Conservation (phyloP, 805 yeast species). For the Saccharomycopsis sp. region DNA sequence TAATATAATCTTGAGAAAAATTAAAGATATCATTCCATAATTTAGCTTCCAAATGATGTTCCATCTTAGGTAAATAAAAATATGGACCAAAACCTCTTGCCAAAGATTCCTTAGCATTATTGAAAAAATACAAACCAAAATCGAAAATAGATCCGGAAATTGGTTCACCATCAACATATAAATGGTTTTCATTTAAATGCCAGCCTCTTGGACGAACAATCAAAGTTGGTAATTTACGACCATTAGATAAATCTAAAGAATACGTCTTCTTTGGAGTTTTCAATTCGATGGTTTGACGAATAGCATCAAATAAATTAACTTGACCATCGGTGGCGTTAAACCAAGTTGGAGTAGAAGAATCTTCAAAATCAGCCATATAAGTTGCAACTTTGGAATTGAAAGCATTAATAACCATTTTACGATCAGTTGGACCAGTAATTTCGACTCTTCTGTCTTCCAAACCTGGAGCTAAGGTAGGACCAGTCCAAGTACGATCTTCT, state of each 20-base stretch:
- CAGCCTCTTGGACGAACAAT: slow-evolving; percentile 60
- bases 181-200: slow-evolving; percentile 64
- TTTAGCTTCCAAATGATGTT: slow-evolving; percentile 68
- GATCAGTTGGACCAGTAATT: slow-evolving; percentile 71
- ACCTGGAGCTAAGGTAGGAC: slow-evolving; percentile 63
- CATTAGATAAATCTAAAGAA: slow-evolving; percentile 38
- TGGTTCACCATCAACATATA: slow-evolving; percentile 60
- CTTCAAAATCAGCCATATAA: slow-evolving; percentile 74
- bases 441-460: slow-evolving; percentile 66
- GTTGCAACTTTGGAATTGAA: slow-evolving; percentile 63
- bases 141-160: slow-evolving; percentile 61
- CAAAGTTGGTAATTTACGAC: slow-evolving; percentile 40
- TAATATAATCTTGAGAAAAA: slow-evolving; percentile 56
- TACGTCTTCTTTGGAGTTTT: slow-evolving; percentile 34
- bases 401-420: slow-evolving; percentile 71
- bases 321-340: slow-evolving; percentile 60
- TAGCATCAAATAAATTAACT: slow-evolving; percentile 62
- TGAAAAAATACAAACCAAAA: slow-evolving; percentile 64
- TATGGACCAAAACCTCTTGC: slow-evolving; percentile 60
- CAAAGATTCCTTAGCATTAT: slow-evolving; percentile 55
- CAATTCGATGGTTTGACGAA: slow-evolving; percentile 46
- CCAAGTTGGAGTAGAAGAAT: slow-evolving; percentile 70
- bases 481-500: slow-evolving; percentile 63
- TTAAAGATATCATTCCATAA: slow-evolving; percentile 70
- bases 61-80: slow-evolving; percentile 71